Base-by-base conservation (phyloP, 306 rosid genomes). In the Cicer yamashitae region DNA sequence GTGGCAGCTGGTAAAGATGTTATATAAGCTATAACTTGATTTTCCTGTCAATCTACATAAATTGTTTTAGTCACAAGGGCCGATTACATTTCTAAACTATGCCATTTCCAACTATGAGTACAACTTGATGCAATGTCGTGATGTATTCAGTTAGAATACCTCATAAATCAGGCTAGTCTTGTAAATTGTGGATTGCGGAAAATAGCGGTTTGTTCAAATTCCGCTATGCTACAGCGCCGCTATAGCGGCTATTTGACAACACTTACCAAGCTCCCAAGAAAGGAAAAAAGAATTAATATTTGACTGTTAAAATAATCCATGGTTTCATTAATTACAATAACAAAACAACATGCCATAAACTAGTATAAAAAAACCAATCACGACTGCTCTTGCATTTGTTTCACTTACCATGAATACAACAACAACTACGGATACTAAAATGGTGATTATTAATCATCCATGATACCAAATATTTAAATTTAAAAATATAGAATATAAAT, bases 261-360 rank as follows among this genome's bases (percentile, higher is more conserved):
- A 30, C 1, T 3, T 30, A 30, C 3, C 37, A 30, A 30, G 38
- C 41, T 54, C 56, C 38, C 30, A 60, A 67, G 54, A 73, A 43
- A 30, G 75, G 58, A 10, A 67, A 41, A 44, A 17, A 61, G 4
- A 62, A 64, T 22, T 10, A 68, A 53, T 20, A 61, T 60, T 50
- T 44, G 51, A 63, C 46, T 9, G 63, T 64, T 37, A 59, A 67
- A 52, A 44, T 50, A 70, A 75, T 30, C 45, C 56, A 47, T 1
- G 8, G 41, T 41, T 76, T 67, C 40, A 17, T 41, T 30, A 40
- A 43, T 67, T 46, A 20, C 44, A 43, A 13, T n/a, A 61, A 52
- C 48, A 59, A 77, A 58, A 77, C 9, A 7, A 83, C 64, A 69
- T 30, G 47, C 45, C 46, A 69, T 53, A 57, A 78, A 45, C 51